Evolutionary conservation across 2,329 filamentous ascomycete genomes (phyloP), one percentile per base, ranked within the genome.

Genomic region (Pseudogymnoascus sp.): DNA sequence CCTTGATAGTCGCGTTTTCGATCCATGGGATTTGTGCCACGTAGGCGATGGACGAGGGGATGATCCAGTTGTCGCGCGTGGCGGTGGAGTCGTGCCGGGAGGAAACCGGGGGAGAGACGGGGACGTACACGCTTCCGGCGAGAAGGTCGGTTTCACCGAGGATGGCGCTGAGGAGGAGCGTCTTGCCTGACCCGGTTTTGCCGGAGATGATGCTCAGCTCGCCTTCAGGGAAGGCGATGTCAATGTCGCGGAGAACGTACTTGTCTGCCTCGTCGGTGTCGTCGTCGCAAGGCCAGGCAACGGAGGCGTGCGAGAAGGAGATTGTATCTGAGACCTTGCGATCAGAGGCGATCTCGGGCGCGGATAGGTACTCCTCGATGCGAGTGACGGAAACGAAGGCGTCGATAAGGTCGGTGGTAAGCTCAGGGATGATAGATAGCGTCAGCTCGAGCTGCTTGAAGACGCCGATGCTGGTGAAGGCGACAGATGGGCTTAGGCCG

Each of bases 11-110:
- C 0, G 87, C 88, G 68, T 92, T 93, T 70, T 93, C 90, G 58
- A 94, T 90, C 90, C 90, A 94, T 0, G 90, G 90, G 6, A 89
- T 91, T 70, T 92, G 89, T 1, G 87, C 84, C 35, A 92, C 88
- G 67, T 87, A 93, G 0, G 90, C 90, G 58, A 92, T 81, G 1
- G 87, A 82, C 2, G 82, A 81, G 6, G 86, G 81, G 14, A 91
- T 80, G 49, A 89, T 85, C 89, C 89, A 92, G 66, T 90, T 78
- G 3, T 74, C 73, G 55, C 69, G 75, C 12, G 75, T 87, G 2
- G 88, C 89, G 65, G 85, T 82, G 60, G 75, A 72, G 67, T 90
- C 87, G 65, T 82, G 81, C 38, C 87, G 80, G 28, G 88, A 80
- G 4, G 77, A 70, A 0, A 82, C 74, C 0, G 77, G 66, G 0